Evolutionary conservation across 495 filamentous ascomycete genomes (phyloP).

Genomic region (Thermochaetoides thermophila): DNA sequence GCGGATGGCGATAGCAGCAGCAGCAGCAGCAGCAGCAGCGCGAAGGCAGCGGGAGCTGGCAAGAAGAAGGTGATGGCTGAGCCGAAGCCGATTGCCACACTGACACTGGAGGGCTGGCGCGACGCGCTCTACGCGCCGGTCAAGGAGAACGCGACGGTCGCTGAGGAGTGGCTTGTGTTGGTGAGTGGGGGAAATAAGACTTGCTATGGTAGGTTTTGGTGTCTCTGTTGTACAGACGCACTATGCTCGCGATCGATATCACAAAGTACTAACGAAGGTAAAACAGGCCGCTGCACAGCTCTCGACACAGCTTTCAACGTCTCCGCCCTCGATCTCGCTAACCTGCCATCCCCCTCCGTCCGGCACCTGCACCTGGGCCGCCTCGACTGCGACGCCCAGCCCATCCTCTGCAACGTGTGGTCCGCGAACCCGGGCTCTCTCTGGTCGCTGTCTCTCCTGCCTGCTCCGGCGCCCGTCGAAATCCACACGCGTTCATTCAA

Average conservation of each 20-base stretch:
- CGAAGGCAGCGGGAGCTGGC: slow-evolving; percentile 42
- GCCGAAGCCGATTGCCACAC: slow-evolving; percentile 35
- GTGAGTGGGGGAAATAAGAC: slow-evolving; percentile 78
- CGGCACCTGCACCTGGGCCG: slow-evolving; percentile 55
- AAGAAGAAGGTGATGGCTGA: slow-evolving; percentile 29
- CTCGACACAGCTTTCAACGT: slow-evolving; percentile 40
- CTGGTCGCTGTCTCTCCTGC: slow-evolving; percentile 53
- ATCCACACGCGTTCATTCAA: slow-evolving; percentile 49
- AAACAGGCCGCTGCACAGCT: slow-evolving; percentile 29
- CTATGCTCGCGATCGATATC: too few relatives aligned
- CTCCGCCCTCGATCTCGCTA: slow-evolving; percentile 51
- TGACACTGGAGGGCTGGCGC: slow-evolving; percentile 64
- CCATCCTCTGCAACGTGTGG: slow-evolving; percentile 73
- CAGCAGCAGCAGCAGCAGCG: too few relatives aligned
- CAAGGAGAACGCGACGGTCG: slow-evolving; percentile 33
- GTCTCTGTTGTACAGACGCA: too few relatives aligned
- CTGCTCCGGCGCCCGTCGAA: slow-evolving; percentile 40
- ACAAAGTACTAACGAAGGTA: not conserved
- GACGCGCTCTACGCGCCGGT: slow-evolving; percentile 47
- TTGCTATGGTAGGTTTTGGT: slow-evolving; percentile 47
- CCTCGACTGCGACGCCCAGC: slow-evolving; percentile 66
- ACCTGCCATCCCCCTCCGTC: slow-evolving; percentile 32
- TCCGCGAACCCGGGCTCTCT: slow-evolving; percentile 53
- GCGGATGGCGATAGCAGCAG: slow-evolving; percentile 10
- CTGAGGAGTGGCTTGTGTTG: slow-evolving; percentile 70